Conservation (phyloP, 768 basidiomycete genomes). For the Collybia sp. region DNA sequence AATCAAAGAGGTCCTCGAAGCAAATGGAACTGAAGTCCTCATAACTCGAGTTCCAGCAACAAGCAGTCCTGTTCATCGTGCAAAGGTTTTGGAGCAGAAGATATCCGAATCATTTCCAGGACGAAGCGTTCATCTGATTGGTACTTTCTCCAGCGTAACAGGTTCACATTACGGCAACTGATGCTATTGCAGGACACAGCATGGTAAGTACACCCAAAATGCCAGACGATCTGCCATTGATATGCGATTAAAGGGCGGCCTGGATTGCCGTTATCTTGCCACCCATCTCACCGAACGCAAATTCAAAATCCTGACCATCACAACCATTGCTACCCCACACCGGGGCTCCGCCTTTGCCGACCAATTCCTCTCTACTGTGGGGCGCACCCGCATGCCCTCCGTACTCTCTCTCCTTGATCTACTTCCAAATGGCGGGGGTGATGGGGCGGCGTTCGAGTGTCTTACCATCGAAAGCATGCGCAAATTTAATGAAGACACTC, state of each 20-base stretch:
- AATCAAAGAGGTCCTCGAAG: slow-evolving; percentile 87
- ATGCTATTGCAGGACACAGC: slow-evolving; percentile 49
- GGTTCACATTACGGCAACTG: slow-evolving; percentile 3
- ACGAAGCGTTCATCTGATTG: slow-evolving; percentile 83
- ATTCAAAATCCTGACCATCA: slow-evolving; percentile 82
- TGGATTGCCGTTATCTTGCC: slow-evolving; percentile 90
- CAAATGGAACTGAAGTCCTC: slow-evolving; percentile 85
- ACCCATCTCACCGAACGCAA: slow-evolving; percentile 68
- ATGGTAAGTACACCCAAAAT: slow-evolving; percentile 43
- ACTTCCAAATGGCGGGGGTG: slow-evolving; percentile 89
- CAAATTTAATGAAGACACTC: slow-evolving; percentile 82
- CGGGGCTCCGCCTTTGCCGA: slow-evolving; percentile 92
- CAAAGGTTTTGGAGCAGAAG: slow-evolving; percentile 80
- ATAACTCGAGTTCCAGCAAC: slow-evolving; percentile 94
- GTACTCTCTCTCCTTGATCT: slow-evolving; percentile 75
- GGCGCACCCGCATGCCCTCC: slow-evolving; percentile 59
- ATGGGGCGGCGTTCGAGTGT: slow-evolving; percentile 89
- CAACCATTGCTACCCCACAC: slow-evolving; percentile 94
- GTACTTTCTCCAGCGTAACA: slow-evolving; percentile 23
- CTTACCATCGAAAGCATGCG: slow-evolving; percentile 85
- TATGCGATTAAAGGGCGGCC: slow-evolving; percentile 54
- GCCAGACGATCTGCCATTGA: neutral
- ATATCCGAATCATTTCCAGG: slow-evolving; percentile 82
- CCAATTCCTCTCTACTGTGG: slow-evolving; percentile 78
- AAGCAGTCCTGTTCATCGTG: slow-evolving; percentile 82